phyloP scores from a whole-genome alignment of 2,329 filamentous ascomycete species.

The Alternaria incomplexa region DNA sequence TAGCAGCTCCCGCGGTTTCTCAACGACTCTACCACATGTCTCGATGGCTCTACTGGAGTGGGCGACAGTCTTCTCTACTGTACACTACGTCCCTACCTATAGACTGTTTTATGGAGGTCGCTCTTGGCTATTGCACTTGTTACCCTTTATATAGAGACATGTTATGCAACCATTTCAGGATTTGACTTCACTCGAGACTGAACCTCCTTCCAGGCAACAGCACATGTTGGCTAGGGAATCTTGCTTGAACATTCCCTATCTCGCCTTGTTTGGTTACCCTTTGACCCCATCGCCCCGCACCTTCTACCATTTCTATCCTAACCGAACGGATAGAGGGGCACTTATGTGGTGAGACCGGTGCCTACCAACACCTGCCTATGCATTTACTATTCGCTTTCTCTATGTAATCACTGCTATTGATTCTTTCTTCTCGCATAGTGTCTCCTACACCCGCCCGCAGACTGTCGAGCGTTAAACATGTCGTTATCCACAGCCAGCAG shows the following conservation, averaged over 20 bases:
- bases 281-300: not conserved
- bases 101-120: too few species aligned
- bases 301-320: not conserved
- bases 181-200: not conserved
- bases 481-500: not conserved
- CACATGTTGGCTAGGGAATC: not conserved
- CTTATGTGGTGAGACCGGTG: not conserved
- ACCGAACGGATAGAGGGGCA: not conserved
- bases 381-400: not conserved
- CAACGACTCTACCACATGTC: accelerated
- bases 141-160: not conserved
- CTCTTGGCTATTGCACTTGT: not conserved
- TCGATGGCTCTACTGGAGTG: not conserved
- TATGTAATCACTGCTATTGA: not conserved
- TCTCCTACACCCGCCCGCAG: not conserved
- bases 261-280: not conserved
- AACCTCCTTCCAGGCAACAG: not conserved
- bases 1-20: not conserved
- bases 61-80: not conserved
- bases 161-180: not conserved
- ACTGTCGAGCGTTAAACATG: not conserved
- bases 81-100: not conserved
- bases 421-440: too few species aligned
- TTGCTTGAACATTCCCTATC: not conserved
- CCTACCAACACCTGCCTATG: not conserved